Evolutionary conservation across 257 asterid species (phyloP), one percentile per base, ranked within the genome.

Genomic region (Prunella vulgaris): DNA sequence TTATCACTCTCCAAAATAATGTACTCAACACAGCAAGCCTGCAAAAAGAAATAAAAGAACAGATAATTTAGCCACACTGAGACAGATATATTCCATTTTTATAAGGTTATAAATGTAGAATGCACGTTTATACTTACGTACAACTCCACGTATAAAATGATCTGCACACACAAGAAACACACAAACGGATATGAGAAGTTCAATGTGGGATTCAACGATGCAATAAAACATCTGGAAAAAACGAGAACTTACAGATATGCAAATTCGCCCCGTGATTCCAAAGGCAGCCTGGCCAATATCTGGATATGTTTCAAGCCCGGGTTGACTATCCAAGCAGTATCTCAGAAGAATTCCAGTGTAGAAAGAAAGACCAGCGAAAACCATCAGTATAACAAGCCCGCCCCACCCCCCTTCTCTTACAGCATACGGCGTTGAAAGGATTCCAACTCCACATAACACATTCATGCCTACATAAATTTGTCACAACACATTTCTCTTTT

Each of bases 281-380:
- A 94, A 94, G 52, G 99, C 99, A 25, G 97, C 99, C 75, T 91
- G 97, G 57, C 99, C 99, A 60, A 94, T 91, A 73, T 94, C 99
- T 0, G 99, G 99, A 69, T 94, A 94, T 1, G 99, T 94, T 68
- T 86, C 92, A 5, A 94, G 96, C 18, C 96, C 99, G 0, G 99
- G 99, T 66, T 87, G 90, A 74, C 99, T 94, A 74, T 94, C 99
- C 86, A 91, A 81, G 69, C 99, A 91, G 70, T 48, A 62, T 24
- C 97, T 79, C 22, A 91, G 78, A 65, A 94, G 97, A 74, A 94
- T 76, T 60, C 99, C 97, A 10, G 99, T 94, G 79, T 94, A 91
- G 70, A 18, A 90, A 25, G 99, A 89, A 68, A 94, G 92, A 25
- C 77, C 30, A 12, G 95, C 96, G 46, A 83, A 94, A 32, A 94